A percentile compares a stretch with the other conserved stretches of the same genome.
These are phyloP conservation scores for Apiospora koreana DNA, from an alignment of 2,329 filamentous ascomycete species.

Conservation along the genomic window DNA sequence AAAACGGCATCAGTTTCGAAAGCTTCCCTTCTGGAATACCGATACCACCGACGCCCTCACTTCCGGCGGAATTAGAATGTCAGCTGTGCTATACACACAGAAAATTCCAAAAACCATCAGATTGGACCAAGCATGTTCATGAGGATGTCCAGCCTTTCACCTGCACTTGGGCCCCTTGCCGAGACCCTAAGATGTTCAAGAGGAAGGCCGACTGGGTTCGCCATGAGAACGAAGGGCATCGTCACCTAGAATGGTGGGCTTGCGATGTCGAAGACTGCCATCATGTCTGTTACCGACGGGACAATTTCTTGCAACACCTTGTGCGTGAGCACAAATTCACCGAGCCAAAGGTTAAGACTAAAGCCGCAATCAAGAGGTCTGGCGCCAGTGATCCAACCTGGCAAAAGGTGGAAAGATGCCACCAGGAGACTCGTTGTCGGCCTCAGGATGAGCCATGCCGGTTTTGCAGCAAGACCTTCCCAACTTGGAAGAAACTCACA, in stretches of 20 bases:
- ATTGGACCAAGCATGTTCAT: constrained; percentile 96
- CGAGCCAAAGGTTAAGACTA: constrained; percentile 79
- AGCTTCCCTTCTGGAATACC: constrained; percentile 82
- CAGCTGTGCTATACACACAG: constrained; percentile 83
- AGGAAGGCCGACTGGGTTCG: constrained; percentile 95
- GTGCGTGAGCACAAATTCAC: constrained; percentile 86
- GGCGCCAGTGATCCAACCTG: constrained; percentile 66
- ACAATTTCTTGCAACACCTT: constrained; percentile 92
- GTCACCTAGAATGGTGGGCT: constrained; percentile 88
- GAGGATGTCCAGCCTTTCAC: constrained; percentile 93
- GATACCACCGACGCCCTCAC: constrained; percentile 71
- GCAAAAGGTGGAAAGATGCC: constrained; percentile 77
- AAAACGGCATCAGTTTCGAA: constrained; percentile 69
- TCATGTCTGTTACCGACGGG: constrained; percentile 82
- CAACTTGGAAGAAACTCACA: constrained; percentile 88
- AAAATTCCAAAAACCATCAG: constrained; percentile 86
- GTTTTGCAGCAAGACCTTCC: constrained; percentile 81
- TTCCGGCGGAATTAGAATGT: constrained; percentile 90
- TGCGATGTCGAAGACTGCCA: constrained; percentile 80
- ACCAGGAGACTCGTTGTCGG: constrained; percentile 63
- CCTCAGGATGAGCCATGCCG: constrained; percentile 80
- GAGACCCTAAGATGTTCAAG: constrained; percentile 89
- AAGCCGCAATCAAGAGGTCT: constrained; percentile 64
- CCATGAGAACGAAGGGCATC: constrained; percentile 89
- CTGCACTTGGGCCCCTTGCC: constrained; percentile 83